Percentiles rank a stretch among this genome's conserved stretches.
Evolutionary conservation across 768 basidiomycete species (phyloP).

Genomic region (Auricularia heimuer): DNA sequence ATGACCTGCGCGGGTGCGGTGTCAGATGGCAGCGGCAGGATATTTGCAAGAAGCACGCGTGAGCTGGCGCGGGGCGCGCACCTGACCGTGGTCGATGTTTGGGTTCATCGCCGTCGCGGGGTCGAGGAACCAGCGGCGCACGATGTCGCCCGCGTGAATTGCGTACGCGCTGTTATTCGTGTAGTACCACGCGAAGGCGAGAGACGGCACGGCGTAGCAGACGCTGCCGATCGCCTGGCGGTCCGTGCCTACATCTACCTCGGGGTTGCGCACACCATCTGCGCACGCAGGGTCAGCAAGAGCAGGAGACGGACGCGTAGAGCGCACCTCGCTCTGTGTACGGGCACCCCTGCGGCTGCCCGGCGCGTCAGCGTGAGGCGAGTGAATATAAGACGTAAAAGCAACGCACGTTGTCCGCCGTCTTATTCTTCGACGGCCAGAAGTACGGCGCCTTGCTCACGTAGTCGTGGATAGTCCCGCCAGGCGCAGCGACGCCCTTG

Average conservation of each 20-base stretch:
- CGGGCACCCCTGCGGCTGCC: neutral
- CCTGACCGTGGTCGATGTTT: conserved; percentile 1
- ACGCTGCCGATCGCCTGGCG: neutral
- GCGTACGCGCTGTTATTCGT: conserved; percentile 1
- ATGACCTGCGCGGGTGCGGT: neutral
- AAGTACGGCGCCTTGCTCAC: neutral
- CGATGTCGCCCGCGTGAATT: neutral
- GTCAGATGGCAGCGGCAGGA: neutral
- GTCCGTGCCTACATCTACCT: neutral
- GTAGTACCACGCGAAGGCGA: conserved; percentile 1
- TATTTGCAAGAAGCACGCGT: neutral
- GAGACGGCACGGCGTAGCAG: neutral
- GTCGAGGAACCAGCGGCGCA: neutral
- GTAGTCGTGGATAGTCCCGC: neutral
- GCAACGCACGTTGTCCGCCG: neutral
- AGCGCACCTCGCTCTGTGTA: neutral
- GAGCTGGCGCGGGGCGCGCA: neutral
- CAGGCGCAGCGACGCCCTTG: neutral
- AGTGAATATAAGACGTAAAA: neutral
- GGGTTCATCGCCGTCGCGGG: neutral
- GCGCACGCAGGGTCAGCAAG: neutral
- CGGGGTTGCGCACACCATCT: neutral
- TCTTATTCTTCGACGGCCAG: neutral
- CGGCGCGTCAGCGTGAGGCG: neutral
- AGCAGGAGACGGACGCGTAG: neutral